Conservation (phyloP, 768 basidiomycete species). For the Wakefieldia striispora region DNA sequence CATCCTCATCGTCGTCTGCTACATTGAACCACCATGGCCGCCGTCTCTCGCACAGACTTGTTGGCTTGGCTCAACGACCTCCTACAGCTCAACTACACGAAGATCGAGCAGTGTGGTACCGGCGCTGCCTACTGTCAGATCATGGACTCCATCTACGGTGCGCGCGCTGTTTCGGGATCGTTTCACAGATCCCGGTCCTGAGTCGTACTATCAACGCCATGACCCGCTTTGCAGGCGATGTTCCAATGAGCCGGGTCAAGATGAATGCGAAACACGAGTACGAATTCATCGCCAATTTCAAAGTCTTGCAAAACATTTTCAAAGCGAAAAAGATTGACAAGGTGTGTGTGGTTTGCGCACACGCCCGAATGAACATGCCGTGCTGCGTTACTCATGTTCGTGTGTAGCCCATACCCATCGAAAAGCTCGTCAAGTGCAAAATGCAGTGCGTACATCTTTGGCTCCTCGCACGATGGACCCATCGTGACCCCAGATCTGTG, state of each 20-base stretch:
- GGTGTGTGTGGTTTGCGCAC: slow-evolving; percentile 41
- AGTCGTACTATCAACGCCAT: slow-evolving; percentile 10
- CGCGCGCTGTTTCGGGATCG: slow-evolving; percentile 28
- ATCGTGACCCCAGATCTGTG: slow-evolving; percentile 14
- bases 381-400: slow-evolving; percentile 4
- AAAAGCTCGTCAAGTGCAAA: slow-evolving; percentile 93
- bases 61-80: slow-evolving; percentile 94
- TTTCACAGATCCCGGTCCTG: slow-evolving; percentile 17
- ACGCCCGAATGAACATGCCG: not conserved
- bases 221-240: slow-evolving; percentile 56
- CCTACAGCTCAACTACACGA: slow-evolving; percentile 86
- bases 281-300: slow-evolving; percentile 94
- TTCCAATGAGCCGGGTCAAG: slow-evolving; percentile 91
- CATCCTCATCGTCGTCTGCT: slow-evolving; percentile 8
- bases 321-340: slow-evolving; percentile 93
- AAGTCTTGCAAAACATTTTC: slow-evolving; percentile 91
- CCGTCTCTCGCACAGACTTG: slow-evolving; percentile 78
- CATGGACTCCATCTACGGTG: slow-evolving; percentile 91
- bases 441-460: slow-evolving; percentile 76
- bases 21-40: slow-evolving; percentile 43
- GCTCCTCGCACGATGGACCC: not conserved
- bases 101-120: slow-evolving; percentile 87
- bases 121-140: slow-evolving; percentile 96
- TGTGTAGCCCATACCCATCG: slow-evolving; percentile 87
- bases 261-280: slow-evolving; percentile 96